A percentile compares a stretch with the other conserved stretches of the same genome.
Evolutionary conservation across 306 rosid genomes (phyloP).

Genomic region (Cicer pinnatifidum): DNA sequence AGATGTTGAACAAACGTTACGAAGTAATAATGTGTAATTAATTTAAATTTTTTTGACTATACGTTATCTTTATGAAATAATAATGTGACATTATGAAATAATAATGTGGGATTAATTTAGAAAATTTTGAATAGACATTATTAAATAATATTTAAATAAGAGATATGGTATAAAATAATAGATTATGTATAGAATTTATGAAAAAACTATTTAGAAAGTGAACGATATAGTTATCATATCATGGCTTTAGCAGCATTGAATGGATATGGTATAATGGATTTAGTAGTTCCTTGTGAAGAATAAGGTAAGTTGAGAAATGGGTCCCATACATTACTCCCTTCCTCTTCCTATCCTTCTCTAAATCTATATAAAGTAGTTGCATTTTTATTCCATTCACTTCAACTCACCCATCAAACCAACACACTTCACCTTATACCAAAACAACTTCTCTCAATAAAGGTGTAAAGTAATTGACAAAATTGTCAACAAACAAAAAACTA

Average conservation of each 20-base stretch:
- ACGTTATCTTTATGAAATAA: too few species aligned
- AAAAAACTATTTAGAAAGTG: too few species aligned
- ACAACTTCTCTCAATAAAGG: neutral
- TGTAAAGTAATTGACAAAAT: slow-evolving; percentile 24
- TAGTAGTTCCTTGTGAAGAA: slow-evolving; percentile 40
- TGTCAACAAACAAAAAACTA: slow-evolving; percentile 22
- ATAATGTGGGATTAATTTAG: too few species aligned
- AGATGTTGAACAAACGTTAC: too few species aligned
- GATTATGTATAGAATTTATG: too few species aligned
- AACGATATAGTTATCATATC: too few species aligned
- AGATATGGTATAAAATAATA: too few species aligned
- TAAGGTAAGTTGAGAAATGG: neutral
- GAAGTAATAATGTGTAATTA: too few species aligned
- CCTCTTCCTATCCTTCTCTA: slow-evolving; percentile 40
- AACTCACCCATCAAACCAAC: slow-evolving; percentile 39
- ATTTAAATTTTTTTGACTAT: too few species aligned
- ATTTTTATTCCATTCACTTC: slow-evolving; percentile 35
- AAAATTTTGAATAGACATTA: too few species aligned
- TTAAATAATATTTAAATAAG: too few species aligned
- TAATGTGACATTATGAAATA: too few species aligned
- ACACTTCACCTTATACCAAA: slow-evolving; percentile 33
- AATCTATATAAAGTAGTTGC: slow-evolving; percentile 49
- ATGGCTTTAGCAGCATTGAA: neutral
- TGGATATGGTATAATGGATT: neutral
- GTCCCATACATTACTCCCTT: slow-evolving; percentile 31